Evolutionary conservation across 1,139 yeast species (phyloP).

Genomic region (Saccharomyces uvarum): DNA sequence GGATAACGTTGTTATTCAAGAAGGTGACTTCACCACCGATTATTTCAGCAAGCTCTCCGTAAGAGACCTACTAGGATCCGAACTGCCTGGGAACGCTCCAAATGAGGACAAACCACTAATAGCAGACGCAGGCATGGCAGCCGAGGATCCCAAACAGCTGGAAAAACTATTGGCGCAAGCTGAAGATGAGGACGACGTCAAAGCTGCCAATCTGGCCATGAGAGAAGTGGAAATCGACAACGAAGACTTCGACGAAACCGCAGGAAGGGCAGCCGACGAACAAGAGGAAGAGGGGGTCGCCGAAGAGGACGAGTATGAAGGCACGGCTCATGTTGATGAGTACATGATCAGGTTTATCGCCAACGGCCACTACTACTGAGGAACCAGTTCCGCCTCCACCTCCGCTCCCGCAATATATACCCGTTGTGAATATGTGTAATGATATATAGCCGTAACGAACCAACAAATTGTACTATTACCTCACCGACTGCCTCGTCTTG

Average conservation of each 20-base stretch:
- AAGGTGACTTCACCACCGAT: slow-evolving; percentile 96
- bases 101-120: slow-evolving; percentile 32
- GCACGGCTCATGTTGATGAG: slow-evolving; percentile 86
- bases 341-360: slow-evolving; percentile 91
- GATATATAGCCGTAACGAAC: neutral
- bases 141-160: slow-evolving; percentile 37
- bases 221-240: slow-evolving; percentile 76
- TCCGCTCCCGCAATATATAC: neutral
- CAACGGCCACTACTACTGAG: slow-evolving; percentile 54
- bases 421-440: neutral
- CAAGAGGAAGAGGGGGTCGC: slow-evolving; percentile 13
- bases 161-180: slow-evolving; percentile 79
- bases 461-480: neutral
- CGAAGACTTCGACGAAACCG: slow-evolving; percentile 64
- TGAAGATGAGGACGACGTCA: slow-evolving; percentile 92
- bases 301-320: slow-evolving; percentile 54
- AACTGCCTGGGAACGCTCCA: slow-evolving; percentile 11
- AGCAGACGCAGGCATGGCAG: slow-evolving; percentile 29
- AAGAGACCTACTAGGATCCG: slow-evolving; percentile 73
- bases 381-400: neutral
- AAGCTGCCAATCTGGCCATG: slow-evolving; percentile 86
- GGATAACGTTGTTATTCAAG: slow-evolving; percentile 94
- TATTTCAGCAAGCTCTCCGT: slow-evolving; percentile 86
- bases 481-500: neutral
- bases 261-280: slow-evolving; percentile 15